Evolutionary conservation across 257 asterid species (phyloP), one percentile per base, ranked within the genome.

Genomic region (Phtheirospermum japonicum): DNA sequence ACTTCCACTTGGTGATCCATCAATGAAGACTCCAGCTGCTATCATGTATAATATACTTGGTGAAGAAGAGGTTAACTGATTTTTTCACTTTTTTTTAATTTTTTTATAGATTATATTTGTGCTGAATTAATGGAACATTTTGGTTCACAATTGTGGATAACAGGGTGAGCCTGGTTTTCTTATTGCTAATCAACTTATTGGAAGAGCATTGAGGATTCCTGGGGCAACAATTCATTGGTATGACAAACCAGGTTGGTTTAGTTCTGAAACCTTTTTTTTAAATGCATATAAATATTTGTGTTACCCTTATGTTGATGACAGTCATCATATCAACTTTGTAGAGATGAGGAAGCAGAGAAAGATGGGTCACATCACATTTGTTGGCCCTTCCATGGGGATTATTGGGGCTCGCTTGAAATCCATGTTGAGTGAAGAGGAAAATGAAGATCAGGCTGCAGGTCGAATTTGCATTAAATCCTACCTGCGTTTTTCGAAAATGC

Each of bases 161-260:
- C 73, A 93, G 97, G 97, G 97, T 16, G 97, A 87, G 72, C 67
- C 77, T 37, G 99, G 99, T 52, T 85, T 93, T 56, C 73, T 64
- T 54, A 65, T 87, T 67, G 84, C 97, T 57, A 78, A 79, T 72
- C 93, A 79, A 76, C 78, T 93, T 49, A 87, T 87, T 39, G 82
- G 74, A 63, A 85, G 82, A 71, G 95, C 96, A 28, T 68, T 93
- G 79, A 77, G 79, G 65, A 78, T 80, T 48, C 82, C 95, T 0
- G 97, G 97, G 56, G 96, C 96, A 71, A 74, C 97, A 26, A 50
- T 93, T 74, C 99, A 93, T 79, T 93, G 99, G 99, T 93, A 93
- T 63, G 92, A 89, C 80, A 93, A 93, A 73, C 97, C 95, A 85
- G 99, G 97, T 93, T 53, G 50, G 96, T 79, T 52, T 63, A 33